These are phyloP conservation scores for Heterobasidion occidentale DNA, from an alignment of 1,284 basidiomycete genomes.

Conservation along the genomic window DNA sequence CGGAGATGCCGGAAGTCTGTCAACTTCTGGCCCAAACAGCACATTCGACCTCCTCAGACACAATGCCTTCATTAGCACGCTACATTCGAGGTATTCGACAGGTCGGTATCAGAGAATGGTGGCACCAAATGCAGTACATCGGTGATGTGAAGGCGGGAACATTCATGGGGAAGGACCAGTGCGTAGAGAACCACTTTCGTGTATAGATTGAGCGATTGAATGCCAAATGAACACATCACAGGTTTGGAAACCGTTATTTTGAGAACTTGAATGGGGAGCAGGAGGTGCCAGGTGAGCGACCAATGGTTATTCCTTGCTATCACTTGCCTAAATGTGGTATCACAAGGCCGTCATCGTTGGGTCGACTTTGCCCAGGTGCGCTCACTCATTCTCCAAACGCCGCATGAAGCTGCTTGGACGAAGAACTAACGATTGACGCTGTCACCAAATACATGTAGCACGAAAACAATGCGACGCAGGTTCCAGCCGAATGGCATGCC, in stretches of 20 bases:
- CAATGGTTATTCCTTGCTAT: not conserved
- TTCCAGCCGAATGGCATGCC: conserved; percentile 91
- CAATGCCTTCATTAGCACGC: conserved; percentile 70
- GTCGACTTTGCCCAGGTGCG: conserved; percentile 82
- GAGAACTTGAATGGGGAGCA: conserved; percentile 83
- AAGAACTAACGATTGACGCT: not conserved
- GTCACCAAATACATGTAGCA: conserved; percentile 37
- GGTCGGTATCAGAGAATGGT: conserved; percentile 77
- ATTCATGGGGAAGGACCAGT: conserved; percentile 80
- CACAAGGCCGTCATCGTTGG: conserved; percentile 84
- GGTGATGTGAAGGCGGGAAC: conserved; percentile 85
- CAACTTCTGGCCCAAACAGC: too few species aligned
- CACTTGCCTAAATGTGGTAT: not conserved
- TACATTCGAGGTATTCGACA: conserved; percentile 70
- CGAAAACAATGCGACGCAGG: conserved; percentile 83
- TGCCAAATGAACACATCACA: conserved; percentile 18
- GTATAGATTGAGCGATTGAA: not conserved
- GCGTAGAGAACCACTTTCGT: conserved; percentile 23
- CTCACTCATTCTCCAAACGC: not conserved
- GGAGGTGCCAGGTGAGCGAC: conserved; percentile 70
- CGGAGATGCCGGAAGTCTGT: too few species aligned
- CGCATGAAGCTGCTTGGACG: not conserved
- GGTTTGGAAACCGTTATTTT: conserved; percentile 87
- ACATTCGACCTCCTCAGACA: not conserved
- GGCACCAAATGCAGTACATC: conserved; percentile 82